Percentiles rank a stretch among this genome's conserved stretches.
Evolutionary conservation across 2,329 filamentous ascomycete genomes (phyloP).

Genomic region (Claviceps citrina): DNA sequence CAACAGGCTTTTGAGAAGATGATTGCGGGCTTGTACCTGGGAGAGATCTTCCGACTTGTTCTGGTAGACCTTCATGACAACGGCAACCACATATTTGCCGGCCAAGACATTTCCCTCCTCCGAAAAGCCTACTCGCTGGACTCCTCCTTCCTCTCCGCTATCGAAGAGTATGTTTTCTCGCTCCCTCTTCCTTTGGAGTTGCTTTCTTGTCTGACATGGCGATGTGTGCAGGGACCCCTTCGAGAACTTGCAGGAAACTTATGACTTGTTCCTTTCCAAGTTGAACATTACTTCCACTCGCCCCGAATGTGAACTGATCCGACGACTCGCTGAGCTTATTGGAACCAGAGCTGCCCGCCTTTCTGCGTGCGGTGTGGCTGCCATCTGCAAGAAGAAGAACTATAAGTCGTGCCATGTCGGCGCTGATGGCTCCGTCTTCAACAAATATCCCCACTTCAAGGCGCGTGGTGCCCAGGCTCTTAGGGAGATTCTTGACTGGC

Average conservation of each 20-base stretch:
- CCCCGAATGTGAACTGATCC: conserved; percentile 76
- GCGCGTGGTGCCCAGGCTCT: conserved; percentile 75
- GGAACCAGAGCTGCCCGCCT: conserved; percentile 87
- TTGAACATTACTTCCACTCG: conserved; percentile 56
- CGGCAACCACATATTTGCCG: conserved; percentile 63
- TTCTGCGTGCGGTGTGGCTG: conserved; percentile 85
- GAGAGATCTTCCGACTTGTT: conserved; percentile 83
- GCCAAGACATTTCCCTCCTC: conserved; percentile 65
- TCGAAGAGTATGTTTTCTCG: conserved; percentile 58
- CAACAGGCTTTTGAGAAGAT: conserved; percentile 97
- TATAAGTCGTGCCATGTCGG: conserved; percentile 83
- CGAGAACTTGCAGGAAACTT: conserved; percentile 84
- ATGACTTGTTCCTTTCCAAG: conserved; percentile 63
- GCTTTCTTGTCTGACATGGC: background rate
- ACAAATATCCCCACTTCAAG: conserved; percentile 99
- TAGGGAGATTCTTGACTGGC: conserved; percentile 92
- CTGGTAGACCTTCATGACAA: conserved; percentile 75
- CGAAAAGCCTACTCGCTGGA: conserved; percentile 82
- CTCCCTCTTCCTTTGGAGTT: background rate
- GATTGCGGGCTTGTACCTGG: conserved; percentile 87
- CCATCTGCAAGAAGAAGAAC: conserved; percentile 92
- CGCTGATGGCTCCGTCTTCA: conserved; percentile 94
- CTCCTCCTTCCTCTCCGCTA: conserved; percentile 79
- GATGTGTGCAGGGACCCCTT: conserved; percentile 57
- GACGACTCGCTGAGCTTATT: conserved; percentile 81